Evolutionary conservation across 768 basidiomycete genomes (phyloP), one percentile per base, ranked within the genome.

Genomic region (Tylopilus rubrobrunneus): DNA sequence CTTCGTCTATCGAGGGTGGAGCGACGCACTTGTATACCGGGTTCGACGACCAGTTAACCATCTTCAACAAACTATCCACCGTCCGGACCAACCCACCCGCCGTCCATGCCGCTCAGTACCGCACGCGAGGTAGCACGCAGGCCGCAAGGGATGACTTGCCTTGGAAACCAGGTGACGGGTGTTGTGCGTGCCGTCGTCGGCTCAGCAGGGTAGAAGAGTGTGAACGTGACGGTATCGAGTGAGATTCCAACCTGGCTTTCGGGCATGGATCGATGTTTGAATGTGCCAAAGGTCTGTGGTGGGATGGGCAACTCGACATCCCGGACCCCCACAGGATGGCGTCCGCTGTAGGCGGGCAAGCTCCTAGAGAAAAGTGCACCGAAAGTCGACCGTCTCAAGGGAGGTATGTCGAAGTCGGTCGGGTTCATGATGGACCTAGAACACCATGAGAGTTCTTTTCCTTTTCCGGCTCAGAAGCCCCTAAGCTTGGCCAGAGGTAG

Each of bases 121-220:
- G 19, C 19, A 19, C 19, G 31, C 31, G 2, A 31, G 2, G 10
- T 11, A 31, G 31, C 31, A 31, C 31, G 31, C 31, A 11, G 21
- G 19, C 5, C 10, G 21, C 9, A 21, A 41, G 21, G 19, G n/a
- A 37, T 17, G 17, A 39, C 8, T 9, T 39, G 9, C 70, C 62
- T 70, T 27, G 71, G 67, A 40, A 69, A 65, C 71, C 69, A 72
- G 0, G 52, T 43, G 15, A 56, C 43, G 5, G 34, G 56, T 29
- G 47, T 17, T 0, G 39, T 23, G 34, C 29, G 50, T 14, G 19
- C 3, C 7, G 45, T 31, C 12, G 39, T 47, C 1, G 47, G 34
- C 21, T 67, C 61, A 19, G 64, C 50, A 43, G 71, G 70, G 50
- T 71, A 71, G 53, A 71, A 73, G 12, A 71, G 54, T 3, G 66